Percentiles rank a stretch among this genome's conserved stretches.
phyloP scores from a whole-genome alignment of 1,139 yeast species.

The Debaryomyces nepalensis region DNA sequence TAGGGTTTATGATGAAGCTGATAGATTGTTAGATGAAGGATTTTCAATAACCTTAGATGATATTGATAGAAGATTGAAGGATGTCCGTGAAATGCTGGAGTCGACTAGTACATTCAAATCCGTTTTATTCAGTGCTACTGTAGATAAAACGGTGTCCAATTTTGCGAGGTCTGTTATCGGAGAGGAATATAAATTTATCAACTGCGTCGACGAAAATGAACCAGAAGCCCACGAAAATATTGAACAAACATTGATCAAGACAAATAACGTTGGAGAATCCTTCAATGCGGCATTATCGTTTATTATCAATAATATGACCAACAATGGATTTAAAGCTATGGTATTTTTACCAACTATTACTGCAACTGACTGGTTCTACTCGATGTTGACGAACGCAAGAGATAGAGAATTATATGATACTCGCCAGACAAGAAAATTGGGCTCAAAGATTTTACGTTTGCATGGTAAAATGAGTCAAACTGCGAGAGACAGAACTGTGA shows the following conservation, averaged over 20 bases:
- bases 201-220: slow-evolving; percentile 76
- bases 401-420: slow-evolving; percentile 19
- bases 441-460: slow-evolving; percentile 38
- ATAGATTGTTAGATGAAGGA: slow-evolving; percentile 76
- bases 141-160: slow-evolving; percentile 65
- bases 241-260: slow-evolving; percentile 62
- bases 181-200: slow-evolving; percentile 64
- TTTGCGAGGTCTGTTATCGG: slow-evolving; percentile 74
- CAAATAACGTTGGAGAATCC: slow-evolving; percentile 53
- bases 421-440: slow-evolving; percentile 11
- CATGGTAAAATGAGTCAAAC: slow-evolving; percentile 78
- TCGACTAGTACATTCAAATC: slow-evolving; percentile 52
- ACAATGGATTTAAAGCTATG: slow-evolving; percentile 67
- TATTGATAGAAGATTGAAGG: slow-evolving; percentile 55
- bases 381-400: slow-evolving; percentile 22
- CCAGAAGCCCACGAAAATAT: slow-evolving; percentile 83
- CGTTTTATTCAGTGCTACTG: slow-evolving; percentile 85
- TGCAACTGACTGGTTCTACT: slow-evolving; percentile 55
- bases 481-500: slow-evolving; percentile 62
- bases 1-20: slow-evolving; percentile 88
- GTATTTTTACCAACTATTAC: slow-evolving; percentile 81
- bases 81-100: slow-evolving; percentile 31
- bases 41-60: slow-evolving; percentile 66
- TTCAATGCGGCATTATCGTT: slow-evolving; percentile 58
- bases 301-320: slow-evolving; percentile 36